These are phyloP conservation scores for Hemisphaericaspora subhashii DNA, from an alignment of 1,139 yeast species.

Conservation along the genomic window DNA sequence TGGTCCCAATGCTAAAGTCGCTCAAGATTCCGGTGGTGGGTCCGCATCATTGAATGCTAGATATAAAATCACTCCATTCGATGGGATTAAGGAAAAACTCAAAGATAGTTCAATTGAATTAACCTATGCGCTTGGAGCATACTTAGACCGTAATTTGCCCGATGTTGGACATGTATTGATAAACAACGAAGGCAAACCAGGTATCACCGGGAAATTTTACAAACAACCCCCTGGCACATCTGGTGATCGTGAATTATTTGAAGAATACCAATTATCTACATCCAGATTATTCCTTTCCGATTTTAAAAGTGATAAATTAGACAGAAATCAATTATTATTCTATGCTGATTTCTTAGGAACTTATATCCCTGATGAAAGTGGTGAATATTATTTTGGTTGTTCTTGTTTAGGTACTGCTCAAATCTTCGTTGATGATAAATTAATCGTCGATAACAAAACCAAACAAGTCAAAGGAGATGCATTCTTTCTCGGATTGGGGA, in stretches of 20 bases:
- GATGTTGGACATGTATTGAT: constrained; percentile 24
- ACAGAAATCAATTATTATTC: constrained; percentile 22
- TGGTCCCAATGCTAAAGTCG: constrained; percentile 38
- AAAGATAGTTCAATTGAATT: constrained; percentile 18
- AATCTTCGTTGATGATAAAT: constrained; percentile 49
- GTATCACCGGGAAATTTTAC: constrained; percentile 40
- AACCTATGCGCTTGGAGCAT: constrained; percentile 32
- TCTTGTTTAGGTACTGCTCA: constrained; percentile 54
- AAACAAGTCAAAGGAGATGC: constrained; percentile 49
- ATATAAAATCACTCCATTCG: constrained; percentile 34
- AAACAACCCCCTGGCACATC: constrained; percentile 32
- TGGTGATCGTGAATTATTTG: constrained; percentile 37
- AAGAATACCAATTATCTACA: constrained; percentile 28
- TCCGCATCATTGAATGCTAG: constrained; percentile 34
- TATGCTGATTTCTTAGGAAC: constrained; percentile 47
- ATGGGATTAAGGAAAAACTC: constrained; percentile 29
- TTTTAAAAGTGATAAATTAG: constrained; percentile 34
- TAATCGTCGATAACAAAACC: constrained; percentile 58
- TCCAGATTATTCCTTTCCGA: constrained; percentile 49
- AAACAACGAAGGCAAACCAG: constrained; percentile 35
- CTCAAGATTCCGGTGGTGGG: constrained; percentile 40
- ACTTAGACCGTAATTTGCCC: constrained; percentile 29
- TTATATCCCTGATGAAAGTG: constrained; percentile 46
- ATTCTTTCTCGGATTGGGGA: constrained; percentile 48
- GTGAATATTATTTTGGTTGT: constrained; percentile 52